phyloP scores from a whole-genome alignment of 2,329 filamentous ascomycete species.

The Decorospora gaudefroyi region DNA sequence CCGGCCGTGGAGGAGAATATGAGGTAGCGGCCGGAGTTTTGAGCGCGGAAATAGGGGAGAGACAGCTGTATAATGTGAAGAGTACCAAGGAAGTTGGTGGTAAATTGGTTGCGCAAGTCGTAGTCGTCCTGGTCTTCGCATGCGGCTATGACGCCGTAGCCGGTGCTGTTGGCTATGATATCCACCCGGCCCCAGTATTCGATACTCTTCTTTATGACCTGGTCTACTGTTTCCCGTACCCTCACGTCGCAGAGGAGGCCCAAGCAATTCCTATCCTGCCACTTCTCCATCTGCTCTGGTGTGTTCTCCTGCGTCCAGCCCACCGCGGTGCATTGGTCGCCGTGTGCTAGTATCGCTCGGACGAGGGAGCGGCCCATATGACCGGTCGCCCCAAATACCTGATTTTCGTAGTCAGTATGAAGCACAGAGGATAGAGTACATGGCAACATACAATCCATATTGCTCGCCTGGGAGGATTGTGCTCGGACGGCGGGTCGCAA shows the following conservation, averaged over 20 bases:
- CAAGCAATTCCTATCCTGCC: constrained; percentile 69
- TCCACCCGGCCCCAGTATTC: constrained; percentile 80
- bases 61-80: constrained; percentile 90
- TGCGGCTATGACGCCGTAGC: constrained; percentile 91
- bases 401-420: not conserved
- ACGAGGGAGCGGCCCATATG: constrained; percentile 93
- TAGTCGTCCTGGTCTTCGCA: constrained; percentile 97
- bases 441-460: constrained; percentile 77
- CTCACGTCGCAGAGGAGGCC: constrained; percentile 90
- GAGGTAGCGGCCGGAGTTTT: constrained; percentile 76
- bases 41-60: constrained; percentile 82
- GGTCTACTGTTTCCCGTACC: constrained; percentile 73
- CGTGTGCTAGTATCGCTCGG: constrained; percentile 76
- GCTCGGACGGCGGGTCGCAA: constrained; percentile 79
- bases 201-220: constrained; percentile 71
- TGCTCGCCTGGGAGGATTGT: constrained; percentile 71
- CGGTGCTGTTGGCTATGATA: constrained; percentile 86
- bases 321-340: constrained; percentile 83
- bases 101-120: constrained; percentile 93
- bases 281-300: constrained; percentile 70
- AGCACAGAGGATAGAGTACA: not conserved
- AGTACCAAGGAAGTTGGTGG: constrained; percentile 96
- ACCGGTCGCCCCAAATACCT: constrained; percentile 93
- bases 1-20: constrained; percentile 95
- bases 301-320: constrained; percentile 80